Evolutionary conservation across 1,139 yeast species (phyloP), one percentile per base, ranked within the genome.

Genomic region (Scheffersomyces illinoinensis): DNA sequence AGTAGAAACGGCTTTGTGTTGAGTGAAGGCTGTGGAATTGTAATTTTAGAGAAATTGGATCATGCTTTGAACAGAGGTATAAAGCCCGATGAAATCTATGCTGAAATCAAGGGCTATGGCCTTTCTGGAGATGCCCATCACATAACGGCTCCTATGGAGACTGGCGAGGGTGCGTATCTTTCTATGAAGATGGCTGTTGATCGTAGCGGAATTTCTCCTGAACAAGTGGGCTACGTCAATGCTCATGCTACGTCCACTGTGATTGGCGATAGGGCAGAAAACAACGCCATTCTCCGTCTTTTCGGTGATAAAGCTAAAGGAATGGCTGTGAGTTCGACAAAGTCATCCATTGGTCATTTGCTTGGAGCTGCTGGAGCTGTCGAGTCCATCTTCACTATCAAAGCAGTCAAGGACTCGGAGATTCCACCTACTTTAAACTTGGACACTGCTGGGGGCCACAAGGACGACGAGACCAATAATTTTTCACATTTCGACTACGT

Each of bases 231-330:
- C 56, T 95, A 93, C 69, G 81, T 96, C 56, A 96, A 96, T 74
- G 98, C 99, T 1, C 99, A 96, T 74, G 99, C 99, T 0, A 96
- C 99, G 0, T 91, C 97, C 0, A 96, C 99, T 0, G 77, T 79
- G 7, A 77, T 93, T 8, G 99, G 99, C 4, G 99, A 96, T 69
- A 76, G 86, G 21, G 96, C 97, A 0, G 99, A 96, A 70, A 87
- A 90, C 67, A 72, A 74, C 53, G 99, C 98, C 3, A 87, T 95
- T 57, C 74, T 78, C 55, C 72, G 83, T 4, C 70, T 91, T 10
- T 84, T 89, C 61, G 58, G 51, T 1, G 70, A 68, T 1, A 68
- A 73, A 0, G 61, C 59, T 50, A 49, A 53, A 7, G 67, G 73
- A 4, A 58, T 77, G 18, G 78, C 83, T 51, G 85, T 95, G 1